phyloP scores from a whole-genome alignment of 495 filamentous ascomycete species.

The Aspergillus wentii region DNA sequence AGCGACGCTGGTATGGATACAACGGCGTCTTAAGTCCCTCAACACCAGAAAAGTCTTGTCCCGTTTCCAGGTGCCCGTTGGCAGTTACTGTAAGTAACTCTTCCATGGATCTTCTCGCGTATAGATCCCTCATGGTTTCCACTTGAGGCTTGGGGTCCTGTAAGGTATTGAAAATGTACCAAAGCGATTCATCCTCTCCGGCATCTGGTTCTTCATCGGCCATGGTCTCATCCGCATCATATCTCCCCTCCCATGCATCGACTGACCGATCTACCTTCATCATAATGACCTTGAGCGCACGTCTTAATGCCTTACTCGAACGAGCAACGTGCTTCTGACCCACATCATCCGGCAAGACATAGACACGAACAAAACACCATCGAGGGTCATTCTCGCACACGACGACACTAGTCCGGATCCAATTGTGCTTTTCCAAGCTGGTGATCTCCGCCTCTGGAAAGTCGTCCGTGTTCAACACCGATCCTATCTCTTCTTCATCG shows the following conservation, averaged over 20 bases:
- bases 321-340: slow-evolving; percentile 44
- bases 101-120: slow-evolving; percentile 56
- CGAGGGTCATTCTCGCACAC: slow-evolving; percentile 8
- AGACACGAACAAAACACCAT: slow-evolving; percentile 46
- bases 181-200: slow-evolving; percentile 56
- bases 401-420: slow-evolving; percentile 25
- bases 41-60: slow-evolving; percentile 30
- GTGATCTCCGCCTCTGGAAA: slow-evolving; percentile 19
- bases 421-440: slow-evolving; percentile 21
- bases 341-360: slow-evolving; percentile 64
- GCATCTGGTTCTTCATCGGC: slow-evolving; percentile 7
- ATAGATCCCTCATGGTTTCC: slow-evolving; percentile 46
- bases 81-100: slow-evolving; percentile 44
- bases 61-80: not conserved
- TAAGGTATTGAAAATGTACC: slow-evolving; percentile 83
- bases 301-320: slow-evolving; percentile 33
- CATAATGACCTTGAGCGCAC: slow-evolving; percentile 48
- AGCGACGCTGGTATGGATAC: slow-evolving; percentile 76
- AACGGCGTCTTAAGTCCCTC: slow-evolving; percentile 62
- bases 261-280: slow-evolving; percentile 50
- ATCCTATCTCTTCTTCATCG: too few species aligned
- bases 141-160: slow-evolving; percentile 62
- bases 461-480: not conserved
- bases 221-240: slow-evolving; percentile 1
- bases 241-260: slow-evolving; percentile 52